Percentiles rank a stretch among this genome's conserved stretches.
Evolutionary conservation across 106 monocot genomes (phyloP).

Genomic region (Vanilla planifolia): DNA sequence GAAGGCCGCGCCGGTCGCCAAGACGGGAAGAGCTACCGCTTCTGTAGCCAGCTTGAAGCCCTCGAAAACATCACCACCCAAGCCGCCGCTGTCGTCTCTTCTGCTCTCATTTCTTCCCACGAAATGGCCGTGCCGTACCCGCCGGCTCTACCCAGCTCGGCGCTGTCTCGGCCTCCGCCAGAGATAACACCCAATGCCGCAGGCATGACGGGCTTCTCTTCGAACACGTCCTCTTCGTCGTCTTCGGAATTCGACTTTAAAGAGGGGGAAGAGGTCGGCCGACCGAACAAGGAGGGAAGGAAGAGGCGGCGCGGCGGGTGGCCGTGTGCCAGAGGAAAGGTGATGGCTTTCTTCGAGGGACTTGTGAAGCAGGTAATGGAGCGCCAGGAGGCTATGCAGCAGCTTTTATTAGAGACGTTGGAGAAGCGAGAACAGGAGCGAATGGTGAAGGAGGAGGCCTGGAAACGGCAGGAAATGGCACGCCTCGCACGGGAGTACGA

Average conservation of each 20-base stretch:
- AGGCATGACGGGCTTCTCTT: slow-evolving; percentile 45
- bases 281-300: background rate
- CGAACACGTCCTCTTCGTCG: slow-evolving; percentile 37
- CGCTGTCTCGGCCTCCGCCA: background rate
- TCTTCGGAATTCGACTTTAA: slow-evolving; percentile 25
- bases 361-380: slow-evolving; percentile 80
- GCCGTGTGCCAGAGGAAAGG: slow-evolving; percentile 20
- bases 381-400: slow-evolving; percentile 77
- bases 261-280: slow-evolving; percentile 32
- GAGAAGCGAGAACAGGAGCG: slow-evolving; percentile 84
- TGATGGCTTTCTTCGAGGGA: slow-evolving; percentile 65
- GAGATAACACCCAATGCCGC: background rate
- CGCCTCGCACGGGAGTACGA: slow-evolving; percentile 58
- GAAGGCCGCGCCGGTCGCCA: slow-evolving; percentile 79
- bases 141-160: background rate
- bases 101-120: background rate
- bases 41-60: slow-evolving; percentile 73
- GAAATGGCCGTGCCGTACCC: background rate
- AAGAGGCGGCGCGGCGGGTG: slow-evolving; percentile 8
- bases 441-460: slow-evolving; percentile 74
- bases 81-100: background rate
- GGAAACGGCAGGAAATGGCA: slow-evolving; percentile 77
- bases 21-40: slow-evolving; percentile 84
- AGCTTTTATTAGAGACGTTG: slow-evolving; percentile 61
- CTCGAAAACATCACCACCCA: slow-evolving; percentile 26